Percentiles rank a stretch among this genome's conserved stretches.
Evolutionary conservation across 352 stramenopile species (phyloP).

Genomic region (Plasmopara muralis): DNA sequence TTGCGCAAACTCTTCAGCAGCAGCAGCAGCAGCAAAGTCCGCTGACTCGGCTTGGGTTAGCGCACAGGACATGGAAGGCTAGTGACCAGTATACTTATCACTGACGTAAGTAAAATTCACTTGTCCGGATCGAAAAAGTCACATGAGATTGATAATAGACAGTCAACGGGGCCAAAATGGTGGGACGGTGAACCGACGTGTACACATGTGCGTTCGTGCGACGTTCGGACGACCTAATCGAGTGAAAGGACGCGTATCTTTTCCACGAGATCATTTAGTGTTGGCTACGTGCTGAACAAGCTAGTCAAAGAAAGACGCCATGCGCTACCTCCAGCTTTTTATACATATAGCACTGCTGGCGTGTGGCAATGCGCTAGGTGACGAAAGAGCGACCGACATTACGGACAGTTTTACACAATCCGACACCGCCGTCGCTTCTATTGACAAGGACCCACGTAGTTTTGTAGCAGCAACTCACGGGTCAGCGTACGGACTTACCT

Average conservation of each 20-base stretch:
- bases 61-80: conserved; percentile 18
- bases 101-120: background rate
- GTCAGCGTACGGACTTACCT: conserved; percentile 39
- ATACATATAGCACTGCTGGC: conserved; percentile 4
- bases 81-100: conserved; percentile 11
- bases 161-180: conserved; percentile 1
- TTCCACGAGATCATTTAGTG: conserved; percentile 1
- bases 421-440: conserved; percentile 1
- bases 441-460: conserved; percentile 25
- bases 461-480: conserved; percentile 48
- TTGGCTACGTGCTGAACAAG: background rate
- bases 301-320: background rate
- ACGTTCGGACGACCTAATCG: conserved; percentile 4
- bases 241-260: conserved; percentile 16
- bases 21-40: conserved; percentile 55
- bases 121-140: background rate
- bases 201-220: background rate
- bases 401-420: background rate
- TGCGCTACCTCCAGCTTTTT: conserved; percentile 3
- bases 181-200: background rate
- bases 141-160: background rate
- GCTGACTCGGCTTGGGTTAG: conserved; percentile 54
- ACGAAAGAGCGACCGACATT: background rate
- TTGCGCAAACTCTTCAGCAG: conserved; percentile 29
- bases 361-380: background rate